Evolutionary conservation across 805 yeast genomes (phyloP), one percentile per base, ranked within the genome.

Genomic region (Hanseniaspora vineae): DNA sequence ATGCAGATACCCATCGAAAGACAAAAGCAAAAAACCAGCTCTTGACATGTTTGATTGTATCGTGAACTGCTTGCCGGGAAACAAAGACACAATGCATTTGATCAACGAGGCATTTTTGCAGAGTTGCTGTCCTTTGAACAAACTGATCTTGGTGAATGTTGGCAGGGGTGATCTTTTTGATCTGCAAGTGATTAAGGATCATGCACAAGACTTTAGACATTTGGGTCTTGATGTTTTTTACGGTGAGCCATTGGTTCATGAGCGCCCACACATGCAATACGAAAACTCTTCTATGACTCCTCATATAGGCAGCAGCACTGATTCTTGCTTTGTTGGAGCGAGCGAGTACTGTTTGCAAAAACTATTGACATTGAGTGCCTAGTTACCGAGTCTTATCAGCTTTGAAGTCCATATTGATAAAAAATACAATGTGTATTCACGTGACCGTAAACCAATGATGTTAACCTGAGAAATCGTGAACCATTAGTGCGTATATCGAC

Each of bases 201-300:
- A 68, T 45, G 44, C 58, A 6, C 79, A 78, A 0, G 68, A 68
- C 35, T 61, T 79, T 4, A 62, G 75, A 39, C 78, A 73, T 59
- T 72, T 80, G 4, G 86, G 83, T 0, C 60, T 74, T 46, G 86
- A 80, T 56, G 84, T 80, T 2, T 79, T 67, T 55, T 75, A 75
- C 54, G 55, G 66, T 14, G 85, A 80, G 57, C 85, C 85, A 4
- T 8, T 17, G 1, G 14, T 45, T 8, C 39, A 40, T 2, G 50
- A 48, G 17, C 33, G 44, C 5, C 45, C 42, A 35, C 33, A 48
- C n/a, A 37, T 45, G 19, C 33, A 19, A 1, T 55, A 68, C 4
- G 66, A 67, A 31, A 46, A 47, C 9, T 54, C 57, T 17, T 55
- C 73, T 2, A 55, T 77, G 48, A 76, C 82, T 5, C 86, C 86